Base-by-base conservation (phyloP, 257 asterid species). In the Penstemon barbatus region DNA sequence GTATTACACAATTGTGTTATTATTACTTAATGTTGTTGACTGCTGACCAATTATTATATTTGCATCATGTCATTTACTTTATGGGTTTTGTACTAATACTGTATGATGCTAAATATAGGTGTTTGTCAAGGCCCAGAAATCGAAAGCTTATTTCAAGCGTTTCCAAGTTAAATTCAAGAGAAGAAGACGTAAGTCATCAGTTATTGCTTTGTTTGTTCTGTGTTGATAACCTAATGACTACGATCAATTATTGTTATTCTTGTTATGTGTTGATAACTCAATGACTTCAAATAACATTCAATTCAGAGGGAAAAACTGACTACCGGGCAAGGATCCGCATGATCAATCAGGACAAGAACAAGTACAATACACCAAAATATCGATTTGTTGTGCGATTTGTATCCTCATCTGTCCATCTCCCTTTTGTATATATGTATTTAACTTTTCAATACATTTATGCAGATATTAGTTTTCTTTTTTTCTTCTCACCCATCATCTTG, bases 131-230 rank as follows among this genome's bases (percentile, higher is more conserved):
- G 56, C 83, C 6, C 86, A 74, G 65, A 84, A 81, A 71, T 7
- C 78, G 3, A 78, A 51, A 39, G 86, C 89, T 43, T 84, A 84
- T 71, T 84, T 76, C 81, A 84, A 84, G 79, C 72, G 89, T 25
- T 84, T 65, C 45, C 89, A 84, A 68, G 89, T 81, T 42, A 84
- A 84, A 67, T 81, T 63, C 75, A 84, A 81, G 84, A 81, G 86
- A 81, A 81, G 86, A 73, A 74, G 86, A 63, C 75, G 86, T 81
- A 60, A 71, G 81, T 53, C 6, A 3, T 7, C 0, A 3, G 10
- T 5, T 4, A 5, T 4, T 54, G 10, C 45, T 37, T 69, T 7
- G 19, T 55, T 40, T 53, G n/a, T n/a, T 13, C 18, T 7, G 11
- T n/a, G 4, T 19, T 68, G 18, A 36, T 18, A 15, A 15, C 18